Evolutionary conservation across 345 rosid genomes (phyloP), one percentile per base, ranked within the genome.

Genomic region (Stellera chamaejasme): DNA sequence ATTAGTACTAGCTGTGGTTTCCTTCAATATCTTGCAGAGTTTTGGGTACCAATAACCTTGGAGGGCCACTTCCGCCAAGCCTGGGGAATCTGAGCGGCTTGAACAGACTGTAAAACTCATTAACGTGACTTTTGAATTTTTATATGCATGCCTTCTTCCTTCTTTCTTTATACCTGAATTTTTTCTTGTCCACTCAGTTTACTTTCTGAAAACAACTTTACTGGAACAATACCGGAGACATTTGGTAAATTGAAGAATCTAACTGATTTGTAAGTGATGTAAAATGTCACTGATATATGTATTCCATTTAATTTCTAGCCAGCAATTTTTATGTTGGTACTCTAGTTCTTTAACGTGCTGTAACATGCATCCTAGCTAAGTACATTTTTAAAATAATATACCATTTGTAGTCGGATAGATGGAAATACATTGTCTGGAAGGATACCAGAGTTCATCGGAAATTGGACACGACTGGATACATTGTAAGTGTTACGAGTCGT

Each of bases 381-480:
- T n/a, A n/a, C n/a, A n/a, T n/a, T 32, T 32, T 7, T 7, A 4
- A 32, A 32, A 32, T 7, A 3, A 32, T 32, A 27, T 56, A 11
- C 23, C 54, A 36, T 28, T 51, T 78, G 71, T 72, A 89, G 94
- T 65, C 74, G 92, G 73, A 72, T 89, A 45, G 97, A 89, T 73
- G 99, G 96, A 49, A 93, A 27, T 70, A 57, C 55, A 50, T 12
- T 93, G 45, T 79, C 89, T 0, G 99, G 97, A 11, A 81, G 72
- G 72, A 77, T 93, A 63, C 96, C 99, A 4, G 75, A 77, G 49
- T 75, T 93, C 32, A 83, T 93, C 0, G 97, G 92, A 50, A 89
- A 79, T 52, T 93, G 97, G 99, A 89, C 84, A 48, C 60, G 11
- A 12, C 68, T 93, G 11, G 4, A 0, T 0, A 81, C 73, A 62